Evolutionary conservation across 306 rosid genomes (phyloP).

Genomic region (Trifolium fragiferum): DNA sequence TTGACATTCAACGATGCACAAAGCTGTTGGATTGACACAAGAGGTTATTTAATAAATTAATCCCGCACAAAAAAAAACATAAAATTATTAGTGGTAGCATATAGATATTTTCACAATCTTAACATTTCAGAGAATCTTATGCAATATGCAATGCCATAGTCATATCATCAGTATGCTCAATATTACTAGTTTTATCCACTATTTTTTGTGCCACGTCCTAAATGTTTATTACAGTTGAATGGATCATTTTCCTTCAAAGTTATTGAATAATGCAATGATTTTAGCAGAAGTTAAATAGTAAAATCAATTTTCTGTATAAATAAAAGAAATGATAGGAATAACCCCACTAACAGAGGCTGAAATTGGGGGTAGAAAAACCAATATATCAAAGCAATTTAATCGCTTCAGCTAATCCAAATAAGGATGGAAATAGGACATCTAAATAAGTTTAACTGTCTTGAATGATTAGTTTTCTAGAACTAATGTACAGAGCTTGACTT

Average conservation of each 20-base stretch:
- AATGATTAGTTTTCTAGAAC: constrained; percentile 25
- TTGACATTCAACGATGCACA: constrained; percentile 74
- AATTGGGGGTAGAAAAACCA: constrained; percentile 26
- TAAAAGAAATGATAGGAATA: constrained; percentile 24
- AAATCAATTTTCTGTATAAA: constrained; percentile 23
- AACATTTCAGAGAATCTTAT: constrained; percentile 21
- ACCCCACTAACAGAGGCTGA: constrained; percentile 24
- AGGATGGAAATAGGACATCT: background rate
- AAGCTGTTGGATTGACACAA: constrained; percentile 63
- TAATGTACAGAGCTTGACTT: background rate
- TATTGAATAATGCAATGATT: constrained; percentile 20
- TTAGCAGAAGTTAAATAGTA: constrained; percentile 18
- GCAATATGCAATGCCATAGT: constrained; percentile 19
- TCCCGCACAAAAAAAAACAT: background rate
- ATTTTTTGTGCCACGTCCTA: constrained; percentile 19
- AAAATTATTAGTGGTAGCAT: constrained; percentile 5
- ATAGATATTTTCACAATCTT: constrained; percentile 22
- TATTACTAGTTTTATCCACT: constrained; percentile 17
- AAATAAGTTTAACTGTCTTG: constrained; percentile 7
- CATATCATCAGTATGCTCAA: constrained; percentile 33
- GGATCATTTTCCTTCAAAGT: constrained; percentile 28
- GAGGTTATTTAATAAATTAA: constrained; percentile 30
- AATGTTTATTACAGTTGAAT: constrained; percentile 14
- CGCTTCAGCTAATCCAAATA: constrained; percentile 7
- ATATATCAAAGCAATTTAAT: constrained; percentile 18